Base-by-base conservation (phyloP, 2,329 filamentous ascomycete genomes). In the Beauveria pseudobassiana region DNA sequence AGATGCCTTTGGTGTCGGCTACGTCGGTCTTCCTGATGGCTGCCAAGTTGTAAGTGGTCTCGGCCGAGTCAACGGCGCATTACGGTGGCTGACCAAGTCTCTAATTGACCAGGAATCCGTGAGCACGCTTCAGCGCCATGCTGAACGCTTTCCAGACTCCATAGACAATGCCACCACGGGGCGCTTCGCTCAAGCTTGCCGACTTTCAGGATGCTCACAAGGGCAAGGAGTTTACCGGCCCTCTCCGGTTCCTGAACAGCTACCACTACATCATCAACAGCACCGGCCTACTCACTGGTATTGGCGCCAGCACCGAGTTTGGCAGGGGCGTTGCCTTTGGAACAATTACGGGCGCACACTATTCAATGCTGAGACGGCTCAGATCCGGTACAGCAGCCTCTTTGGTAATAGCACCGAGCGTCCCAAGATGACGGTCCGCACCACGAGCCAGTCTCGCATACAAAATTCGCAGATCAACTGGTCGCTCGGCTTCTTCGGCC, bases 101-200 rank as follows among this genome's bases (percentile, higher is more conserved):
- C 50, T 22, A 9, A 9, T 34, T 16, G 9, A 48, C 5, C 34
- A 66, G 80, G 83, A 68, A 71, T 84, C 60, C 3, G 64, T 63
- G 78, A 81, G 62, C 80, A 83, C 67, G 6, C 74, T 85, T 18
- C 81, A 84, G 66, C 76, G 82, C 30, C 82, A 85, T 68, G 79
- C 80, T 1, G 74, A 84, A 63, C 76, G 82, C 26, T 83, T 82
- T 49, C 79, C 72, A 20, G 73, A 70, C 62, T 72, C 71, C 30
- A 75, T 82, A 63, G 82, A 85, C 65, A 81, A 79, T 1, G 66
- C 64, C 24, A 81, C 80, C 64, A 77, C 82, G 64, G 74, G 75
- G 50, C 67, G 70, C 14, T 84, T 85, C 63, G 78, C 73, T 1
- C 67, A 72, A 84, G 68, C 67, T 84, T 1, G 64, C 66, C 24